Percentiles rank a stretch among this genome's conserved stretches.
Conservation (phyloP, 176 grass and related monocot genomes). For the Oropetium thomaeum region DNA sequence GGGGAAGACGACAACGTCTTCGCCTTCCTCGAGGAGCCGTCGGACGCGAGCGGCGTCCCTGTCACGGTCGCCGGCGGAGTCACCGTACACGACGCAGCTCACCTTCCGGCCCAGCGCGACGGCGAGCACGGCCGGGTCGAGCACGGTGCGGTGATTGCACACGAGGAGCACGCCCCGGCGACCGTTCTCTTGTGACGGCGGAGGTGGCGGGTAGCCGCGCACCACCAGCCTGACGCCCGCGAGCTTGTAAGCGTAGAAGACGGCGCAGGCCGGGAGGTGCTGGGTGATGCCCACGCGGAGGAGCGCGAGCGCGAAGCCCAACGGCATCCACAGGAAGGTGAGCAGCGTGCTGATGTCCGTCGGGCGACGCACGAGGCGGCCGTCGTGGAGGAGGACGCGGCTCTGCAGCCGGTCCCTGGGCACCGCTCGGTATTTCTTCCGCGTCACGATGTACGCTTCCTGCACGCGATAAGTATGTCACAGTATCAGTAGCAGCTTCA, state of each 20-base stretch:
- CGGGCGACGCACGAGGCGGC: slow-evolving; percentile 59
- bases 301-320: slow-evolving; percentile 57
- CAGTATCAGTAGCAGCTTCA: neutral
- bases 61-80: slow-evolving; percentile 17
- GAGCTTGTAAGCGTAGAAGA: slow-evolving; percentile 54
- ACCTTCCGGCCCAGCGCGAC: slow-evolving; percentile 61
- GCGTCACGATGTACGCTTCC: slow-evolving; percentile 59
- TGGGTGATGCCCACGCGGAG: slow-evolving; percentile 45
- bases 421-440: slow-evolving; percentile 37
- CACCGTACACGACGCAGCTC: slow-evolving; percentile 47
- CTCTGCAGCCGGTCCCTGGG: slow-evolving; percentile 43
- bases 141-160: slow-evolving; percentile 72
- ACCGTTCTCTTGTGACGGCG: slow-evolving; percentile 26
- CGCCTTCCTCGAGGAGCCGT: slow-evolving; percentile 46
- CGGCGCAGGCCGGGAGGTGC: slow-evolving; percentile 50
- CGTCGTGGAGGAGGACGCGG: slow-evolving; percentile 57
- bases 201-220: slow-evolving; percentile 45
- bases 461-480: neutral
- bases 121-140: slow-evolving; percentile 43
- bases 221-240: slow-evolving; percentile 61
- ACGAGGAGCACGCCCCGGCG: slow-evolving; percentile 55
- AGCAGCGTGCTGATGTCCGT: slow-evolving; percentile 53
- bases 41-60: slow-evolving; percentile 36
- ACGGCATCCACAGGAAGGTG: slow-evolving; percentile 67
- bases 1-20: slow-evolving; percentile 60